Conservation (phyloP, 2,329 filamentous ascomycete species). For the Phoma sp. region DNA sequence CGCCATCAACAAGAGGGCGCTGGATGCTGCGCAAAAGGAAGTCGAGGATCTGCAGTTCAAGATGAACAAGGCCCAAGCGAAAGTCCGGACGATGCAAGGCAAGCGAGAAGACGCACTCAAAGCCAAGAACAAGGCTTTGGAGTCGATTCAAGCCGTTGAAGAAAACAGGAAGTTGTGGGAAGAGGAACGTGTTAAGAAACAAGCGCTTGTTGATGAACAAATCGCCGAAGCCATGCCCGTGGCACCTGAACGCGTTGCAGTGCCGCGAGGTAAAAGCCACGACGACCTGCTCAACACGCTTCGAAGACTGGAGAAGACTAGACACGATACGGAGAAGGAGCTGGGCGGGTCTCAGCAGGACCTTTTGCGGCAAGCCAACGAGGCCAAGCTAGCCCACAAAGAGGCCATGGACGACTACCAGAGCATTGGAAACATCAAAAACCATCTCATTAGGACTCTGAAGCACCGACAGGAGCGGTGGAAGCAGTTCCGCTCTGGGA, state of each 20-base stretch:
- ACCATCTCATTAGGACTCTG: conserved; percentile 65
- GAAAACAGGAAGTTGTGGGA: conserved; percentile 36
- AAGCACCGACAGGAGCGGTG: conserved; percentile 75
- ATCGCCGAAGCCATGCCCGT: conserved; percentile 24
- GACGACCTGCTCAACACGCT: conserved; percentile 41
- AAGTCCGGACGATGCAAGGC: conserved; percentile 37
- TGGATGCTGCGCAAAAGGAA: conserved; percentile 39
- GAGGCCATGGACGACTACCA: conserved; percentile 29
- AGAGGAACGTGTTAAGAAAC: conserved; percentile 34
- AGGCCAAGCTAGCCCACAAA: conserved; percentile 38
- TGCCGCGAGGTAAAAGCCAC: conserved; percentile 41
- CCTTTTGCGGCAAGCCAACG: conserved; percentile 31
- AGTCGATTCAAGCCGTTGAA: conserved; percentile 44
- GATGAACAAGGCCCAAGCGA: conserved; percentile 38
- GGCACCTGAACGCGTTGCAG: conserved; percentile 34
- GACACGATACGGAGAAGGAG: conserved; percentile 35
- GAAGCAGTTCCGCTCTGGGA: conserved; percentile 80
- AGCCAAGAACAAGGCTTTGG: conserved; percentile 52
- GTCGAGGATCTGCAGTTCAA: conserved; percentile 31
- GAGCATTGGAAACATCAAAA: conserved; percentile 23
- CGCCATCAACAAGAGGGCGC: conserved; percentile 33
- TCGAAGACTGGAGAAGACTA: conserved; percentile 36
- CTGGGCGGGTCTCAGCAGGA: conserved; percentile 46
- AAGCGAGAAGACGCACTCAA: conserved; percentile 45
- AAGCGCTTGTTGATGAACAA: conserved; percentile 33